These are phyloP conservation scores for Leishmania turanica DNA, from an alignment of 208 protist species.

Conservation along the genomic window DNA sequence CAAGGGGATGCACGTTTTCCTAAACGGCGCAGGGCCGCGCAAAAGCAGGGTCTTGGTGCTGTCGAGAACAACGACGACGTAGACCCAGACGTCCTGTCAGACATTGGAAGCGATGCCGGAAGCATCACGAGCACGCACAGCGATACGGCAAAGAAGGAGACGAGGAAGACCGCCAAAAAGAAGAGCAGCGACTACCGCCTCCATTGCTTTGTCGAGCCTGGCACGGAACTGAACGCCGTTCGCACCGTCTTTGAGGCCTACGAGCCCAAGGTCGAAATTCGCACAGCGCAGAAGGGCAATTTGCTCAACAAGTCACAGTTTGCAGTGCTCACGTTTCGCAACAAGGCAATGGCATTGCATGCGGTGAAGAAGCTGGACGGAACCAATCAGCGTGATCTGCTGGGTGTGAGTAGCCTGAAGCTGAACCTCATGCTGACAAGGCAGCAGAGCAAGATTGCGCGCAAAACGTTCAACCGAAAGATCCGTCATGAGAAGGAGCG, in stretches of 20 bases:
- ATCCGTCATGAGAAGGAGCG: slow-evolving; percentile 32
- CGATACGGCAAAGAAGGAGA: slow-evolving; percentile 26
- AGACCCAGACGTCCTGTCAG: slow-evolving; percentile 43
- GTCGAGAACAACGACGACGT: slow-evolving; percentile 28
- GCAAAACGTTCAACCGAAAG: slow-evolving; percentile 55
- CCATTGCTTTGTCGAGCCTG: slow-evolving; percentile 90
- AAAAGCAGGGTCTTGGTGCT: slow-evolving; percentile 32
- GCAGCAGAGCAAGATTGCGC: slow-evolving; percentile 67
- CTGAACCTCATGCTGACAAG: slow-evolving; percentile 81
- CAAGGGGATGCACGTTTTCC: slow-evolving; percentile 72
- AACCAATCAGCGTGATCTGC: slow-evolving; percentile 77
- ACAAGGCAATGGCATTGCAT: slow-evolving; percentile 87
- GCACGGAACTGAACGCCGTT: slow-evolving; percentile 83
- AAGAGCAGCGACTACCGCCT: slow-evolving; percentile 58
- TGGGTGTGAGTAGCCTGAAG: slow-evolving; percentile 74
- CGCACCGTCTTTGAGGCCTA: slow-evolving; percentile 86
- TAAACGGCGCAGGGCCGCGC: slow-evolving; percentile 46
- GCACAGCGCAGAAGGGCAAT: slow-evolving; percentile 85
- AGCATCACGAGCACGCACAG: slow-evolving; percentile 36
- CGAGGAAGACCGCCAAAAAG: slow-evolving; percentile 36
- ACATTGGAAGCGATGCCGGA: slow-evolving; percentile 45
- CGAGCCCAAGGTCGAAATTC: slow-evolving; percentile 81
- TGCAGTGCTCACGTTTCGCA: slow-evolving; percentile 89
- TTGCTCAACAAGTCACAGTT: slow-evolving; percentile 90
- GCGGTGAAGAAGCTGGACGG: slow-evolving; percentile 79